Base-by-base conservation (phyloP, 163 green algal species). In the Scenedesmus sp. region DNA sequence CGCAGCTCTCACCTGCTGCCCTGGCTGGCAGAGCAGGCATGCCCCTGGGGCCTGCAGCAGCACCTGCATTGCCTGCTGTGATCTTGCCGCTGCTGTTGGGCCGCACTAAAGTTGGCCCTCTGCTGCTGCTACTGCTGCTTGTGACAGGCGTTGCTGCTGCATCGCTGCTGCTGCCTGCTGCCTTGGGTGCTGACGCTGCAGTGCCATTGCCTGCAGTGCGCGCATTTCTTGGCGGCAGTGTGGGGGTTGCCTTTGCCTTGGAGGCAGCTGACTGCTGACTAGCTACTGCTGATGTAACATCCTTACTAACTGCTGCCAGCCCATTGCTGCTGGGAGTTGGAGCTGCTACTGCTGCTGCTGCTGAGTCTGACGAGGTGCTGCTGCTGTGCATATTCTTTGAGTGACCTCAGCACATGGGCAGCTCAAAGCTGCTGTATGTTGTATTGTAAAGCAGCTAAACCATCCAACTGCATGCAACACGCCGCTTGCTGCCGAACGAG, bases 1-100 rank as follows among this genome's bases (percentile, higher is more conserved):
- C 13, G 62, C 62, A 15, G n/a, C 54, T n/a, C 12, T 52, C 81
- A 86, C 23, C 84, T 74, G 52, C 55, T 74, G 82, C 52, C 73
- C 84, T 77, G 26, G 84, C 57, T 62, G 84, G 84, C 9, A 88
- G 46, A 15, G 84, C 84, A 59, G 84, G 84, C 84, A 88, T 88
- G 20, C 57, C 84, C 62, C 54, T 79, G 4, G 74, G 82, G 8
- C n/a, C 52, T 86, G 81, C 52, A n/a, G 16, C 34, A 88, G 55
- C 82, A 62, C 56, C 56, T 34, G 55, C 82, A 73, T 16, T 88
- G 82, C 82, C 56, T 88, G 82, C 55, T 54, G 56, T 73, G n/a
- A 86, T 67, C 52, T n/a, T 86, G 52, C 56, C 56, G 26, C 46
- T 88, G 82, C 57, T 88, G 66, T 74, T 88, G 8, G 64, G 82